Evolutionary conservation across 345 rosid species (phyloP).

Genomic region (Sonneratia caseolaris): DNA sequence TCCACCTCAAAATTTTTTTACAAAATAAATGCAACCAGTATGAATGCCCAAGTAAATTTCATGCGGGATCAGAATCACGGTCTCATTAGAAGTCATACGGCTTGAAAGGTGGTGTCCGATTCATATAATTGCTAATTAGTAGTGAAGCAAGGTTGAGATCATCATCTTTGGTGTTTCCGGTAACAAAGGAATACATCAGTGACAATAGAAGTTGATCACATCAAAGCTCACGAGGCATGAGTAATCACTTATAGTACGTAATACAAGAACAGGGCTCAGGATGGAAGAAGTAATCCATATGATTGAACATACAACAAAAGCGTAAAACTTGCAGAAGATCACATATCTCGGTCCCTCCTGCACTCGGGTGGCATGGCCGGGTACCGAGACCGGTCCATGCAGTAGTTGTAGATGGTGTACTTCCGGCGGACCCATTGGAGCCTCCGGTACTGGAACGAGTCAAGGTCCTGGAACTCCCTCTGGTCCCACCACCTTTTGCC

Average conservation of each 20-base stretch:
- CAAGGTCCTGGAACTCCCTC: conserved; percentile 31
- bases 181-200: too few relatives aligned
- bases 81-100: too few relatives aligned
- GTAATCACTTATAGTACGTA: background rate
- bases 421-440: conserved; percentile 26
- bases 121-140: too few relatives aligned
- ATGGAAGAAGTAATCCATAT: too few relatives aligned
- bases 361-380: conserved; percentile 25
- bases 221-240: conserved; percentile 8
- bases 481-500: conserved; percentile 41
- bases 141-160: too few relatives aligned
- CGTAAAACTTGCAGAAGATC: background rate
- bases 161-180: background rate
- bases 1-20: too few relatives aligned
- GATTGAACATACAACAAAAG: too few relatives aligned
- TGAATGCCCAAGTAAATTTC: too few relatives aligned
- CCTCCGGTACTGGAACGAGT: conserved; percentile 25
- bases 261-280: too few relatives aligned
- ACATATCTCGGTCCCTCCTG: conserved; percentile 45
- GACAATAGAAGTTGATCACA: background rate
- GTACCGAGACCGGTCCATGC: conserved; percentile 23
- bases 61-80: too few relatives aligned
- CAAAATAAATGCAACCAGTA: too few relatives aligned
- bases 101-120: too few relatives aligned
- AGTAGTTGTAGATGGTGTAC: conserved; percentile 31